Base-by-base conservation (phyloP, 139 green algal species). In the Raphidocelis subcapitata region DNA sequence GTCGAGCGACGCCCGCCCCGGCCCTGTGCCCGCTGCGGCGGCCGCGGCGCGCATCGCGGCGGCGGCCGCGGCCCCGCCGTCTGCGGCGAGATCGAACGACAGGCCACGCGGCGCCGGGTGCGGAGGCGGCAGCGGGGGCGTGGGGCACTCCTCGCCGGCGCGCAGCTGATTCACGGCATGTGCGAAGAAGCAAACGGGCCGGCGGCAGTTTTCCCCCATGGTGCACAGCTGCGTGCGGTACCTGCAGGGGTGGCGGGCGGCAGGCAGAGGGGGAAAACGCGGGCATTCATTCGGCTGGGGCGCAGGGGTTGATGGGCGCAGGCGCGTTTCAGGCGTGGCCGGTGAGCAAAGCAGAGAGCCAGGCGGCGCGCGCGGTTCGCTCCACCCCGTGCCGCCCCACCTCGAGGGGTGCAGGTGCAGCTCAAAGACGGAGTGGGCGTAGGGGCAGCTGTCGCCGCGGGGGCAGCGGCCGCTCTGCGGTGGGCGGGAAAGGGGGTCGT, bases 211-310 rank as follows among this genome's bases (percentile, higher is more conserved):
- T 33, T 70, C 62, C 31, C 91, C 91, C 63, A 93, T 86, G 70
- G 89, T 94, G 87, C 95, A 99, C 24, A 98, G 87, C 84, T 96
- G 91, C 15, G 92, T 97, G 71, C 92, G 84, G 65, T 96, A 97
- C 69, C 90, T 79, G 56, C 28, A 57, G 28, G 59, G 52, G 56
- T 20, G 15, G 14, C 56, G 15, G 52, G 24, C 23, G 2, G 35
- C 32, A 26, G 24, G 67, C 26, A 63, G 24, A 63, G 10, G 16
- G 21, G 21, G 12, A 26, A 10, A 14, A n/a, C n/a, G n/a, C n/a
- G n/a, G n/a, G n/a, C n/a, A n/a, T n/a, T n/a, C n/a, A n/a, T n/a
- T n/a, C n/a, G n/a, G n/a, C n/a, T n/a, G n/a, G n/a, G n/a, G n/a
- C n/a, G n/a, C n/a, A n/a, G n/a, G n/a, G n/a, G n/a, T n/a, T n/a